phyloP scores from a whole-genome alignment of 192 early-diverging fungal genomes.

The Rhizoclosmatium sp. region DNA sequence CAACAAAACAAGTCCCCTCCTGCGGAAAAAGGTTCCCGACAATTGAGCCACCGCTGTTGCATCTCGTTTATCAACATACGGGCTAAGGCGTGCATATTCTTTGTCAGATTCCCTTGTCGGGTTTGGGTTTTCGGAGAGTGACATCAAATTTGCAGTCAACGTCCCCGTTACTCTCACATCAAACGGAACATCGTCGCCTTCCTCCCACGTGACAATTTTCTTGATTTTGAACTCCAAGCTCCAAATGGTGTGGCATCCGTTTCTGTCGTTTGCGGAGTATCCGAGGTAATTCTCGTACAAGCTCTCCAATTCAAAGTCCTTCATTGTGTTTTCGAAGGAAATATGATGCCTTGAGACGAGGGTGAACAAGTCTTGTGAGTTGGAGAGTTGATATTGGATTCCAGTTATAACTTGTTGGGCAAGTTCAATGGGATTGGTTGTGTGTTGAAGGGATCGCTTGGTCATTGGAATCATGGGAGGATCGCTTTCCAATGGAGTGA shows the following conservation, averaged over 20 bases:
- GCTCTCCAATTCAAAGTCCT: not conserved
- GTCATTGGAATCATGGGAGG: constrained; percentile 3
- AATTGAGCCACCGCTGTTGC: constrained; percentile 18
- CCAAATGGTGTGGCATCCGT: constrained; percentile 37
- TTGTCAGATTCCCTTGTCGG: not conserved
- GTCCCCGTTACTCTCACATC: constrained; percentile 10
- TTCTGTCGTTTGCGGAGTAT: constrained; percentile 22
- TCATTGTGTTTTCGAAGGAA: not conserved
- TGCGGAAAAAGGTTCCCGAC: constrained; percentile 16
- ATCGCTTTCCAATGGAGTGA: constrained; percentile 4
- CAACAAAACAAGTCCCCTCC: constrained; percentile 24
- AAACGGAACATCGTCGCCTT: not conserved
- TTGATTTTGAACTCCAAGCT: constrained; percentile 28
- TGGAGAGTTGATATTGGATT: constrained; percentile 36
- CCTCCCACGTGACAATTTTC: too few relatives aligned
- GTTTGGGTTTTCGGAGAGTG: not conserved
- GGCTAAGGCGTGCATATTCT: not conserved
- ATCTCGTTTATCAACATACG: not conserved
- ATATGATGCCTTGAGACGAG: constrained; percentile 11
- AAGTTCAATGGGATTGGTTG: constrained; percentile 12
- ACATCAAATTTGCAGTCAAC: not conserved
- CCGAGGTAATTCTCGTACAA: constrained; percentile 24
- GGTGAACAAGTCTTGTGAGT: constrained; percentile 38
- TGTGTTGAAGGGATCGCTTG: not conserved
- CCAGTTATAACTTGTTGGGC: constrained; percentile 35